Evolutionary conservation across 2,329 filamentous ascomycete species (phyloP).

Genomic region (Didymosphaeria variabile): DNA sequence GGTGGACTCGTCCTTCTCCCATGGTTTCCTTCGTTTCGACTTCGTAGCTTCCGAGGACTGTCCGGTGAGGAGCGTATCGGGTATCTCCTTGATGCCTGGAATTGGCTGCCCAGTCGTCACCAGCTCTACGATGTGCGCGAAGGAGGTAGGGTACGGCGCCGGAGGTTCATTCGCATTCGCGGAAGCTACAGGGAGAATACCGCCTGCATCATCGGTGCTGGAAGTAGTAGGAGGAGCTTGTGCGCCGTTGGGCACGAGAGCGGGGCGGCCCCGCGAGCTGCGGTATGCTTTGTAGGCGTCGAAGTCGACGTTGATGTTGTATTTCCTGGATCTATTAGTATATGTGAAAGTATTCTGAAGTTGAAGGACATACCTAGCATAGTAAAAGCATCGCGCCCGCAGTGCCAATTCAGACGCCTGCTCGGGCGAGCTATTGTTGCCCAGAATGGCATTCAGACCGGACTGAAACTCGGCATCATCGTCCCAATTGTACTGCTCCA

Average conservation of each 20-base stretch:
- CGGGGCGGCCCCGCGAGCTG: constrained; percentile 35
- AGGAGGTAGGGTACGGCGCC: constrained; percentile 81
- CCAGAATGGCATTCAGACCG: constrained; percentile 71
- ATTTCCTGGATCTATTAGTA: constrained; percentile 44
- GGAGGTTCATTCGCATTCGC: constrained; percentile 47
- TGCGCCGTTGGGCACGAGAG: constrained; percentile 30
- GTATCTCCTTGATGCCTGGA: constrained; percentile 87
- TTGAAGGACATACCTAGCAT: constrained; percentile 54
- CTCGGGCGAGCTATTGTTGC: constrained; percentile 63
- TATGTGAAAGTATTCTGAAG: neutral
- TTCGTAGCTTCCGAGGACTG: constrained; percentile 68
- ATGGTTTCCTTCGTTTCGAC: constrained; percentile 73
- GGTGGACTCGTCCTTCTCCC: constrained; percentile 70
- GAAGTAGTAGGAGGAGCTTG: constrained; percentile 23
- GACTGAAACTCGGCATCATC: constrained; percentile 74
- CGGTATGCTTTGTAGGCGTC: constrained; percentile 73
- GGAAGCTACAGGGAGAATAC: constrained; percentile 36
- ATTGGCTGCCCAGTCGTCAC: constrained; percentile 84
- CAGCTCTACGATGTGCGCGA: constrained; percentile 85
- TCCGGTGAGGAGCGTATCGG: constrained; percentile 77
- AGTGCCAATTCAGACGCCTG: constrained; percentile 66
- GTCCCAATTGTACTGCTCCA: constrained; percentile 74
- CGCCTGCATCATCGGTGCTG: constrained; percentile 24
- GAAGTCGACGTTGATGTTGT: constrained; percentile 67
- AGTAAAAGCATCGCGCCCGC: constrained; percentile 76